Evolutionary conservation across 1,284 basidiomycete species (phyloP).

Genomic region (Entoloma clypeatum): DNA sequence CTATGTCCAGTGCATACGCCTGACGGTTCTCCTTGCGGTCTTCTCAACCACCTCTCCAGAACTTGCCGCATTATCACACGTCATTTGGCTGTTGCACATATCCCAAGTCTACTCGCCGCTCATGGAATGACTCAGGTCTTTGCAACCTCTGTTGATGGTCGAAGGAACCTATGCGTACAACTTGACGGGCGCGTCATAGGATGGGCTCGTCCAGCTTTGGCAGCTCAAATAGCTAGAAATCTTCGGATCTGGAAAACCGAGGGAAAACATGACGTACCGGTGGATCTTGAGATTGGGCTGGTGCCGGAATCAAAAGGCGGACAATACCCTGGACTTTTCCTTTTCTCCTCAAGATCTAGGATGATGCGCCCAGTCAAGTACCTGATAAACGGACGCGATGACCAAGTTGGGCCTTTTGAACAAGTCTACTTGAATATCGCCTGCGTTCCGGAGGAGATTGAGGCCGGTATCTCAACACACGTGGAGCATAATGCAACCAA

Average conservation of each 20-base stretch:
- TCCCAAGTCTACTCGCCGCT: slow-evolving; percentile 79
- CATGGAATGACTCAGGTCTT: slow-evolving; percentile 96
- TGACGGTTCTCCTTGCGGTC: slow-evolving; percentile 96
- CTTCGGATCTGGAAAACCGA: slow-evolving; percentile 97
- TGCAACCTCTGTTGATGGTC: slow-evolving; percentile 74
- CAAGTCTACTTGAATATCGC: slow-evolving; percentile 99
- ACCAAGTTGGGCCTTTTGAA: slow-evolving; percentile 95
- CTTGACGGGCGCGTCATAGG: slow-evolving; percentile 94
- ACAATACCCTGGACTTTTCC: slow-evolving; percentile 94
- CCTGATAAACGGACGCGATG: slow-evolving; percentile 80
- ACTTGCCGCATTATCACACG: slow-evolving; percentile 90
- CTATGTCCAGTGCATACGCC: slow-evolving; percentile 99
- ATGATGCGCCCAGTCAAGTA: slow-evolving; percentile 99
- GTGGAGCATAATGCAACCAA: slow-evolving; percentile 95
- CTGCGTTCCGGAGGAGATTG: slow-evolving; percentile 86
- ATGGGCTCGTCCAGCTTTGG: slow-evolving; percentile 82
- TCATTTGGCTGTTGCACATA: slow-evolving; percentile 71
- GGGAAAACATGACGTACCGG: slow-evolving; percentile 75
- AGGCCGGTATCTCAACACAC: slow-evolving; percentile 80
- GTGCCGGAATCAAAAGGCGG: slow-evolving; percentile 90
- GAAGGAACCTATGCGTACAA: slow-evolving; percentile 83
- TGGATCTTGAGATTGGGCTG: slow-evolving; percentile 94
- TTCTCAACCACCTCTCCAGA: slow-evolving; percentile 95
- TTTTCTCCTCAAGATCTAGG: slow-evolving; percentile 85
- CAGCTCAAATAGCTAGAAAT: slow-evolving; percentile 77